Conservation (phyloP, 768 basidiomycete genomes). For the Chalciporus pseudorubinellus region DNA sequence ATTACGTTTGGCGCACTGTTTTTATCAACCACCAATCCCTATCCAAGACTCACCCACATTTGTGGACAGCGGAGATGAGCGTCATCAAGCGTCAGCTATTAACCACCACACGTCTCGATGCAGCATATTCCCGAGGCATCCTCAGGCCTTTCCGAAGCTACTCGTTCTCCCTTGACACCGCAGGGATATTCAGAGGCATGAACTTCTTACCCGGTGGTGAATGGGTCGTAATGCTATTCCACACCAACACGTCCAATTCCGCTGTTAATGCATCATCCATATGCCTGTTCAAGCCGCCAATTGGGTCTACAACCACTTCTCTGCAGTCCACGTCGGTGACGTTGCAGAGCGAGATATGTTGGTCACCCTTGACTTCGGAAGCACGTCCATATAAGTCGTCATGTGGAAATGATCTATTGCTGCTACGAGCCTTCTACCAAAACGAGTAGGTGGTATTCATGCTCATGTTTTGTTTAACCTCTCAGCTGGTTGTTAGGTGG, state of each 20-base stretch:
- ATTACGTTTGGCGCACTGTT: constrained; percentile 5
- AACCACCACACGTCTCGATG: constrained; percentile 1
- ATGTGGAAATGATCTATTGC: constrained; percentile 6
- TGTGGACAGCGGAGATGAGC: not conserved
- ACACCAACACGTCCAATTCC: constrained; percentile 6
- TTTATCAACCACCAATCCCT: constrained; percentile 6
- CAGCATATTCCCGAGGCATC: not conserved
- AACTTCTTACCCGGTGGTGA: constrained; percentile 10
- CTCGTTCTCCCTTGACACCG: constrained; percentile 4
- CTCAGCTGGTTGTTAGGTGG: not conserved
- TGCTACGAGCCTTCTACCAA: constrained; percentile 3
- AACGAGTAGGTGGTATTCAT: not conserved
- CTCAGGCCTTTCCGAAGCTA: not conserved
- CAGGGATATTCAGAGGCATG: constrained; percentile 7
- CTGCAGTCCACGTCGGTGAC: not conserved
- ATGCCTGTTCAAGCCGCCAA: constrained; percentile 3
- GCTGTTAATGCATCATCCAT: constrained; percentile 1
- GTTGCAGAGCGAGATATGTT: constrained; percentile 9
- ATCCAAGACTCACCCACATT: constrained; percentile 4
- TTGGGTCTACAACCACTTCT: not conserved
- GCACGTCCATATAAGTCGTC: constrained; percentile 8
- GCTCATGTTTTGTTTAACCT: not conserved
- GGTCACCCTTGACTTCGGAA: not conserved
- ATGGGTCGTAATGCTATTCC: constrained; percentile 10
- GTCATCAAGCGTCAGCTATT: constrained; percentile 4